Conservation (phyloP, 805 yeast species). For the Zygosaccharomyces pseudorouxii region DNA sequence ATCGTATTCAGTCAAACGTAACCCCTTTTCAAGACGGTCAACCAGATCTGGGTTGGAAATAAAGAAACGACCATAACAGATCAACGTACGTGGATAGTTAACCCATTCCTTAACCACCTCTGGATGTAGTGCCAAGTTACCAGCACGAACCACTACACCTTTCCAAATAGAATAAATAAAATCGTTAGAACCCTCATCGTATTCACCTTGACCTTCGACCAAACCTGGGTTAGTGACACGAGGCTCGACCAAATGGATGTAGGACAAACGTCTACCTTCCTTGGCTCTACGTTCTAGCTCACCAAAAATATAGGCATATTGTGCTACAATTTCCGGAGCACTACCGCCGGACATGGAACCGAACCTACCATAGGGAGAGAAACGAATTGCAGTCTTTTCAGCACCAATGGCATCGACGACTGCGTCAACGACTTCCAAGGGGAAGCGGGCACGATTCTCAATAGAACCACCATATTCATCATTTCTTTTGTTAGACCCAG, state of each 20-base stretch:
- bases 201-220: slow-evolving; percentile 29
- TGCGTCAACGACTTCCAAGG: slow-evolving; percentile 48
- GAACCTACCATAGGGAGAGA: slow-evolving; percentile 45
- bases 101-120: slow-evolving; percentile 30
- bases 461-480: slow-evolving; percentile 55
- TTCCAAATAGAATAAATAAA: slow-evolving; percentile 42
- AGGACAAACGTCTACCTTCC: slow-evolving; percentile 39
- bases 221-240: slow-evolving; percentile 33
- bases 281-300: slow-evolving; percentile 39
- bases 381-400: slow-evolving; percentile 43
- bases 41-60: slow-evolving; percentile 55
- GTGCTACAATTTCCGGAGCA: slow-evolving; percentile 35
- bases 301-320: slow-evolving; percentile 38
- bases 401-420: slow-evolving; percentile 50
- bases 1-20: slow-evolving; percentile 42
- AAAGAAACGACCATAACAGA: slow-evolving; percentile 45
- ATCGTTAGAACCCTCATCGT: slow-evolving; percentile 34
- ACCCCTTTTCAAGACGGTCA: slow-evolving; percentile 39
- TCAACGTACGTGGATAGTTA: slow-evolving; percentile 41
- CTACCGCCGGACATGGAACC: slow-evolving; percentile 39
- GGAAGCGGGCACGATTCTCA: slow-evolving; percentile 45
- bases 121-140: slow-evolving; percentile 32
- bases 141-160: slow-evolving; percentile 43
- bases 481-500: slow-evolving; percentile 41
- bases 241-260: slow-evolving; percentile 43